Conservation (phyloP, 1,139 yeast genomes). For the Sugiyamaella paludigena region DNA sequence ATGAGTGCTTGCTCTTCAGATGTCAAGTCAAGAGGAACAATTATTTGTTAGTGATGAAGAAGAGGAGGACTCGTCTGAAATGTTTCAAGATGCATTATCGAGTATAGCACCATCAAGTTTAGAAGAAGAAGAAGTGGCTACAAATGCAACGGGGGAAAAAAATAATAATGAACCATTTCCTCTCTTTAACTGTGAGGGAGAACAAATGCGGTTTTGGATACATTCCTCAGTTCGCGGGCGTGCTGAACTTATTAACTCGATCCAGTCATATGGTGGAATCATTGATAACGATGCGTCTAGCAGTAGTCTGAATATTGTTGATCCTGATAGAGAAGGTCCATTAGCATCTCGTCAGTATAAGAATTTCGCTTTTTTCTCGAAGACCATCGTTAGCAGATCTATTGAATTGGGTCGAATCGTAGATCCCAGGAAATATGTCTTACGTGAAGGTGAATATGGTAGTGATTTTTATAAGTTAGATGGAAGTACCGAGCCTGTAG, state of each 20-base stretch:
- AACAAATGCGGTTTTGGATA: conserved; percentile 5
- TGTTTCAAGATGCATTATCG: no score
- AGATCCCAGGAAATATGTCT: neutral
- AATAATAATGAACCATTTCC: no score
- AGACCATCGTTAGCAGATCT: neutral
- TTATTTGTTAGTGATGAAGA: no score
- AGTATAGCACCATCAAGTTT: no score
- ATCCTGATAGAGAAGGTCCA: neutral
- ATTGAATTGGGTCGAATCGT: neutral
- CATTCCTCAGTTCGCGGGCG: conserved; percentile 8
- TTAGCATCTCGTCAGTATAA: neutral
- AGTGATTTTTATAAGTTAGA: neutral
- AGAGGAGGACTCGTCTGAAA: no score
- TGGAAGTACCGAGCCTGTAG: neutral
- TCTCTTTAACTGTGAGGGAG: neutral
- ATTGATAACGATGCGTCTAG: neutral
- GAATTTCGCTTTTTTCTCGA: conserved; percentile 7
- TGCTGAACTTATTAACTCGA: conserved; percentile 3
- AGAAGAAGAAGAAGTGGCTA: no score
- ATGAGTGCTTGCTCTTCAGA: no score
- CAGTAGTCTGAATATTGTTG: conserved; percentile 4
- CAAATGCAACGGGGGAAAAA: no score
- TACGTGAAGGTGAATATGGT: conserved; percentile 6
- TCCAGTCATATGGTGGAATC: conserved; percentile 5
- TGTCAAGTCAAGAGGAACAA: no score